Conservation (phyloP, 1,284 basidiomycete species). For the Jaminaea rosea region DNA sequence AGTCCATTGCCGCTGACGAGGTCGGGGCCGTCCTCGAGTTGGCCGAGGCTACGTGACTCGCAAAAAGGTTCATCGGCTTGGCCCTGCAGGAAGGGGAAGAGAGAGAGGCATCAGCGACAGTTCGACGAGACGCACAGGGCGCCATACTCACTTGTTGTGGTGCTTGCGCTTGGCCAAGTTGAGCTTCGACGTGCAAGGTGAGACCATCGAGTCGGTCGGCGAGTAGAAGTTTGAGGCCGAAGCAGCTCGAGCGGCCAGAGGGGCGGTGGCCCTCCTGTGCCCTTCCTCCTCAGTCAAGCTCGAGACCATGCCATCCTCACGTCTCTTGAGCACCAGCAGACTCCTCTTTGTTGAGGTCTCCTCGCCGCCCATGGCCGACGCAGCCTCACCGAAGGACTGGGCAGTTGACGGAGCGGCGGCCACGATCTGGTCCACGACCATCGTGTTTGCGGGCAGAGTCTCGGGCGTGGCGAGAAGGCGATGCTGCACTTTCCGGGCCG, state of each 20-base stretch:
- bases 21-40: too few species aligned
- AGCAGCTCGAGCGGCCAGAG: conserved; percentile 37
- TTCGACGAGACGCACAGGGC: background rate
- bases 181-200: conserved; percentile 44
- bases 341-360: conserved; percentile 21
- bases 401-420: background rate
- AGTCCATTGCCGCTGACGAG: too few species aligned
- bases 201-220: conserved; percentile 44
- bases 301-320: conserved; percentile 34
- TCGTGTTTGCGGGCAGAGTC: conserved; percentile 33
- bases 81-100: conserved; percentile 6
- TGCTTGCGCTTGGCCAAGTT: conserved; percentile 44
- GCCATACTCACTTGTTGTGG: conserved; percentile 23
- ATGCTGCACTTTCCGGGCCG: conserved; percentile 16
- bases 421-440: conserved; percentile 35
- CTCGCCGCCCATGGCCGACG: background rate
- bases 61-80: conserved; percentile 44
- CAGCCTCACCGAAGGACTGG: background rate
- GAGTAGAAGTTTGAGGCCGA: conserved; percentile 37
- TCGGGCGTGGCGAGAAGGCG: conserved; percentile 40
- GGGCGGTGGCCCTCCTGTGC: conserved; percentile 40
- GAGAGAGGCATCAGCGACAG: background rate
- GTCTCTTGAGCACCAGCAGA: conserved; percentile 41
- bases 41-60: conserved; percentile 7
- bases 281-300: conserved; percentile 41